Conservation (phyloP, 441 rosid species). For the Codiaeum variegatum region DNA sequence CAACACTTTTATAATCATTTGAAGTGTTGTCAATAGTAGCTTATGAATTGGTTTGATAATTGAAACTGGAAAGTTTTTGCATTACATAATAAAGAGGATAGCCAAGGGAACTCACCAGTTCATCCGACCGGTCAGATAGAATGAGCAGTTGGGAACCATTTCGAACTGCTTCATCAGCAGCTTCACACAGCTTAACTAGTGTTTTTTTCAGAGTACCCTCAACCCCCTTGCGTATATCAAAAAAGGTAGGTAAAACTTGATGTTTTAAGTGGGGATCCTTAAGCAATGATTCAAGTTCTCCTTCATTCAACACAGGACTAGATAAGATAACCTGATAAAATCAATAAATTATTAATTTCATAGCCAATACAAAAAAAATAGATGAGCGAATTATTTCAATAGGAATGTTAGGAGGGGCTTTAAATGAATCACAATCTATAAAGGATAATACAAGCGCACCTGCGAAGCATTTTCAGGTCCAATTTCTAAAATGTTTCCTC, state of each 20-base stretch:
- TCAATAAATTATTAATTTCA: conserved; percentile 16
- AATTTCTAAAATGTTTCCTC: conserved; percentile 86
- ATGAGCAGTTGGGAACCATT: conserved; percentile 94
- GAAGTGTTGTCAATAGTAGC: background rate
- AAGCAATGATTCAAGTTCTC: conserved; percentile 75
- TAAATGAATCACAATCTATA: conserved; percentile 6
- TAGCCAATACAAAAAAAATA: conserved; percentile 20
- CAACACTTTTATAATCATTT: background rate
- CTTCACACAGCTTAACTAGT: conserved; percentile 74
- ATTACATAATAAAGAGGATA: background rate
- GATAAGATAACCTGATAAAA: conserved; percentile 67
- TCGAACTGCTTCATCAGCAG: conserved; percentile 97
- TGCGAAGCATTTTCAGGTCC: conserved; percentile 96
- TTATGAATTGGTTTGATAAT: background rate
- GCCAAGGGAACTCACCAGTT: conserved; percentile 43
- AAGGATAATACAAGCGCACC: conserved; percentile 41
- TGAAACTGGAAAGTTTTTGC: background rate
- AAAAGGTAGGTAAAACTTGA: conserved; percentile 63
- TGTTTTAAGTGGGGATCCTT: conserved; percentile 72
- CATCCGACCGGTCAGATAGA: conserved; percentile 83
- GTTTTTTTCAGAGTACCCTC: conserved; percentile 85
- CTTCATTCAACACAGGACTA: conserved; percentile 89
- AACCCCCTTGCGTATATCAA: conserved; percentile 86
- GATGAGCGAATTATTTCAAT: conserved; percentile 13
- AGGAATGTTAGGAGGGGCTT: conserved; percentile 13